Conservation (phyloP, 2,329 filamentous ascomycete genomes). For the Alternaria metachromatica region DNA sequence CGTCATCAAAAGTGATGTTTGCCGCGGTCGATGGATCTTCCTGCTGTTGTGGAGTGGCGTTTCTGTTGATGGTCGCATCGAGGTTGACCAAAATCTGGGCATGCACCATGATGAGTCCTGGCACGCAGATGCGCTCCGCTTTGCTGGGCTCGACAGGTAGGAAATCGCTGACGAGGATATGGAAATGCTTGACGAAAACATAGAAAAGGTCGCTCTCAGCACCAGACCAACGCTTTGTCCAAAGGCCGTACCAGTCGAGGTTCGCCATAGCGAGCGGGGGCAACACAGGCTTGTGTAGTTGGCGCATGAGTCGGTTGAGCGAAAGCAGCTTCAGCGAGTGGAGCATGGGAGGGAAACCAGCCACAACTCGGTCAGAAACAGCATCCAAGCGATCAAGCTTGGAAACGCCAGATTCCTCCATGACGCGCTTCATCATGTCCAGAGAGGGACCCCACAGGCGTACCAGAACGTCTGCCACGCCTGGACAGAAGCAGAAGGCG, state of each 20-base stretch:
- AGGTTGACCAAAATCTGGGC: constrained; percentile 80
- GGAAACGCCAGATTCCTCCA: constrained; percentile 70
- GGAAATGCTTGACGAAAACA: constrained; percentile 88
- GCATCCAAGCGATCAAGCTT: constrained; percentile 58
- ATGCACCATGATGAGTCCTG: constrained; percentile 80
- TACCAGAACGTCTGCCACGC: constrained; percentile 81
- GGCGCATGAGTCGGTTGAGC: constrained; percentile 64
- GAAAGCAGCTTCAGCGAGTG: constrained; percentile 68
- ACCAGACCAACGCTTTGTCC: constrained; percentile 85
- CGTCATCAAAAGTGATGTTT: constrained; percentile 70
- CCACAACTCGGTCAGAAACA: constrained; percentile 67
- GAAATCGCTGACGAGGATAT: constrained; percentile 75
- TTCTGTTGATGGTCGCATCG: constrained; percentile 83
- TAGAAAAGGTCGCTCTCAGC: constrained; percentile 89
- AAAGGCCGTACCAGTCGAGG: constrained; percentile 84
- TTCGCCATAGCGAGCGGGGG: constrained; percentile 72
- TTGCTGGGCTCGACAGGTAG: constrained; percentile 56
- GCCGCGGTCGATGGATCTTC: constrained; percentile 49
- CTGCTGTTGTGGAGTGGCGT: constrained; percentile 54
- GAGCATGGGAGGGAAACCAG: constrained; percentile 72
- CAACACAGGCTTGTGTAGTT: constrained; percentile 69
- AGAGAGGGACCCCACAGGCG: constrained; percentile 78
- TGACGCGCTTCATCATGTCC: constrained; percentile 72
- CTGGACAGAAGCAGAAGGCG: constrained; percentile 90
- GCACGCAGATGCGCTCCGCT: constrained; percentile 68